Base-by-base conservation (phyloP, 2,329 filamentous ascomycete genomes). In the Hypoxylon sp. region DNA sequence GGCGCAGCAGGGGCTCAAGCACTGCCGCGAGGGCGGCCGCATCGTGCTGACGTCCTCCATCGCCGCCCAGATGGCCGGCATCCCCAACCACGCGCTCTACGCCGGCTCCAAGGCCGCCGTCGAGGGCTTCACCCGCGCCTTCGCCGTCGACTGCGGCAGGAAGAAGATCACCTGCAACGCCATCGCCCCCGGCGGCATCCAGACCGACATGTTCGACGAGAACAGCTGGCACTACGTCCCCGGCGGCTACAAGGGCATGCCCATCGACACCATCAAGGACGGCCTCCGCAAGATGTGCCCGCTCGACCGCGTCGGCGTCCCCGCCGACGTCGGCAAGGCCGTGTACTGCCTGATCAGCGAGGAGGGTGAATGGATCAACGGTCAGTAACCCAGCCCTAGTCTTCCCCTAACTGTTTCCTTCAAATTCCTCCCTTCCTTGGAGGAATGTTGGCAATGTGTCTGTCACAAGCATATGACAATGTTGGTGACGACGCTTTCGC, bases 151-250 rank as follows among this genome's bases (percentile, higher is more conserved):
- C 78, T 91, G 89, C 76, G 90, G 90, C 61, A 83, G 82, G 72
- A 84, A 85, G 72, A 85, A 87, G 52, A 88, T 92, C 74, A 92
- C 89, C 0, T 89, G 90, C 78, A 92, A 92, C 72, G 89, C 88
- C 69, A 88, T 92, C 48, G 90, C 90, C 1, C 90, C 90, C 1
- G 89, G 89, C 59, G 89, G 89, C 45, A 89, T 92, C 81, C 90
- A 91, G 84, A 89, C 84, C 44, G 91, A 93, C 77, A 93, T 93
- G 91, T 93, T 90, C 80, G 84, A 89, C 65, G 84, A 87, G 78
- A 90, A 90, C 77, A 84, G 87, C 22, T 89, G 87, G 87, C 85
- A 87, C 74, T 89, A 89, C 76, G 85, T 86, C 18, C 86, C 87
- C 11, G 85, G 84, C 63, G 85, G 83, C 57, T 79, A 80, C 71